These are phyloP conservation scores for Halteria grandinella DNA, from an alignment of 73 alveolate genomes.

Conservation along the genomic window DNA sequence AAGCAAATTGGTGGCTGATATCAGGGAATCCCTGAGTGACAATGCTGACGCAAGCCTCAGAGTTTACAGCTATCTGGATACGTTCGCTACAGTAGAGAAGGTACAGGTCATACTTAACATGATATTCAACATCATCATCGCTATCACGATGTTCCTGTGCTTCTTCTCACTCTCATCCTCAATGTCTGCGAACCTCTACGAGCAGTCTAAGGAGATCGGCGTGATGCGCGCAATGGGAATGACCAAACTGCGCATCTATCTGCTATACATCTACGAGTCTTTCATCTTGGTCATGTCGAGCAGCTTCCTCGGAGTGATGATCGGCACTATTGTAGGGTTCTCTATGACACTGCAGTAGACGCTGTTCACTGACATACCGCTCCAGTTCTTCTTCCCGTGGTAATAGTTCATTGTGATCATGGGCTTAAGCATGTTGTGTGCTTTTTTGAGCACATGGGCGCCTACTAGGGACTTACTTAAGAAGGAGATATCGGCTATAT, in stretches of 20 bases:
- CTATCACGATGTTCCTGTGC: slow-evolving; percentile 92
- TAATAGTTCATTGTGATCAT: slow-evolving; percentile 36
- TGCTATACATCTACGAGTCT: slow-evolving; percentile 92
- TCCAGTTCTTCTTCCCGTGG: slow-evolving; percentile 65
- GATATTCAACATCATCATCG: slow-evolving; percentile 84
- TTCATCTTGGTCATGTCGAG: slow-evolving; percentile 90
- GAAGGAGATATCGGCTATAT: slow-evolving; percentile 70
- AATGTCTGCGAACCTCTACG: slow-evolving; percentile 96
- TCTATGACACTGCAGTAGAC: slow-evolving; percentile 94
- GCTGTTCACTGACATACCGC: slow-evolving; percentile 77
- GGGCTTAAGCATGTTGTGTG: slow-evolving; percentile 53
- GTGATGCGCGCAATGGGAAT: slow-evolving; percentile 94
- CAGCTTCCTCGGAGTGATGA: slow-evolving; percentile 90
- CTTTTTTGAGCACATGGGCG: slow-evolving; percentile 62
- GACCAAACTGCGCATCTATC: slow-evolving; percentile 76
- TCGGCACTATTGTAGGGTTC: slow-evolving; percentile 95
- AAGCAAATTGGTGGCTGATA: slow-evolving; percentile 5
- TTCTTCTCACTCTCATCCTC: slow-evolving; percentile 94
- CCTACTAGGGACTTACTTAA: slow-evolving; percentile 65
- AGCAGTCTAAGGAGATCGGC: slow-evolving; percentile 95
- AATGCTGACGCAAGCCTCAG: neutral
- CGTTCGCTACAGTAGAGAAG: slow-evolving; percentile 66
- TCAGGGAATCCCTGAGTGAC: neutral
- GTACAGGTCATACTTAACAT: slow-evolving; percentile 66
- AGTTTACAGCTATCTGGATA: slow-evolving; percentile 37